Percentiles rank a stretch among this genome's conserved stretches.
Conservation (phyloP, 2,329 filamentous ascomycete genomes). For the Thelonectria rubi region DNA sequence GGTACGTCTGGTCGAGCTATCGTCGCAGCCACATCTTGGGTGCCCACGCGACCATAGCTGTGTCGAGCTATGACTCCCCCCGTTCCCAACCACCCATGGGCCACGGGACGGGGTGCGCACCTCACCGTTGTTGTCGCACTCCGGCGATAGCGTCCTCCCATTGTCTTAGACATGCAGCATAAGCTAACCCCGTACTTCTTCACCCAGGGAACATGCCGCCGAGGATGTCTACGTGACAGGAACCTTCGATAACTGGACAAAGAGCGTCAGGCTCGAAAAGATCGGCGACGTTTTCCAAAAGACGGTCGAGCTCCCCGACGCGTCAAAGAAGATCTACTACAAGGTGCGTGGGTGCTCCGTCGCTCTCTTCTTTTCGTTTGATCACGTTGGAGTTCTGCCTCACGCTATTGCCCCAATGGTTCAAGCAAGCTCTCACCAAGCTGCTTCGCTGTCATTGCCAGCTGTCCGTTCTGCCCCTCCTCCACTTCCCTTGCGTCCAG, state of each 20-base stretch:
- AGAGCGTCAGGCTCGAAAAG: conserved; percentile 84
- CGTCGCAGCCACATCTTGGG: conserved; percentile 6
- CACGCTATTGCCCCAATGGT: conserved; percentile 8
- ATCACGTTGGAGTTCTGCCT: neutral
- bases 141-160: neutral
- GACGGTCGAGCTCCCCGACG: conserved; percentile 75
- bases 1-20: conserved; percentile 58
- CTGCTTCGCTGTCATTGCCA: conserved; percentile 8
- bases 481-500: neutral
- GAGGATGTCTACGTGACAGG: conserved; percentile 93
- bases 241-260: conserved; percentile 93
- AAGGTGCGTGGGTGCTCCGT: conserved; percentile 72
- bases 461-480: neutral
- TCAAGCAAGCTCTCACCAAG: conserved; percentile 17
- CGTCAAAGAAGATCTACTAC: conserved; percentile 82
- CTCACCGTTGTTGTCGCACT: neutral
- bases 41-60: conserved; percentile 24
- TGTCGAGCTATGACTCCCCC: conserved; percentile 17
- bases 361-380: neutral
- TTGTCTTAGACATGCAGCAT: conserved; percentile 35
- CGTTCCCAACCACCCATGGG: conserved; percentile 9
- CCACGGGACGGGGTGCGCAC: neutral
- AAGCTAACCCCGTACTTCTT: conserved; percentile 32
- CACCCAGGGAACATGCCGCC: conserved; percentile 79
- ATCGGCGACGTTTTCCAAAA: conserved; percentile 79